phyloP scores from a whole-genome alignment of 2,329 filamentous ascomycete genomes.

The Ciborinia camelliae region DNA sequence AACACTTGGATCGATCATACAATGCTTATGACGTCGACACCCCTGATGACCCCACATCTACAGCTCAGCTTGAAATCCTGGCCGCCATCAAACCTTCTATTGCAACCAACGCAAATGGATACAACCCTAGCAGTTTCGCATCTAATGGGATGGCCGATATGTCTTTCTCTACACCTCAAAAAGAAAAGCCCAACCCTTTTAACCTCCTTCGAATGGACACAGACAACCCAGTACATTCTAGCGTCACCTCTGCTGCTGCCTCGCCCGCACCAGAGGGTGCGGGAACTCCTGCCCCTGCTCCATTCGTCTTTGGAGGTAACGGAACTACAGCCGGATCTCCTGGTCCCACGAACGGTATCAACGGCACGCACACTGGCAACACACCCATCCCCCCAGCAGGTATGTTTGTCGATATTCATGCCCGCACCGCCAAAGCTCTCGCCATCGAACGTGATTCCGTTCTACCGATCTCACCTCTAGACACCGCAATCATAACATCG shows the following conservation, averaged over 20 bases:
- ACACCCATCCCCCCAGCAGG: slow-evolving; percentile 41
- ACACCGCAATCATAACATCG: slow-evolving; percentile 83
- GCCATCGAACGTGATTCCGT: slow-evolving; percentile 74
- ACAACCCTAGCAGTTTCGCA: slow-evolving; percentile 38
- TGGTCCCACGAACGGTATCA: slow-evolving; percentile 36
- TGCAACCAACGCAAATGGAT: slow-evolving; percentile 43
- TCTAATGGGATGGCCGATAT: slow-evolving; percentile 37
- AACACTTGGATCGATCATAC: slow-evolving; percentile 80
- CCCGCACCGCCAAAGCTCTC: slow-evolving; percentile 42
- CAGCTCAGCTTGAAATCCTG: slow-evolving; percentile 71
- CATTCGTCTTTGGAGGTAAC: slow-evolving; percentile 48
- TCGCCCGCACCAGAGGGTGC: slow-evolving; percentile 80
- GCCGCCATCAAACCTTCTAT: slow-evolving; percentile 59
- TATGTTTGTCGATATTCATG: slow-evolving; percentile 42
- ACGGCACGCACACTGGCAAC: slow-evolving; percentile 49
- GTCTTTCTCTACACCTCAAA: slow-evolving; percentile 55
- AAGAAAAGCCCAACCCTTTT: slow-evolving; percentile 63
- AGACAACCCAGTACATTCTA: slow-evolving; percentile 66
- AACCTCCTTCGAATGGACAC: slow-evolving; percentile 67
- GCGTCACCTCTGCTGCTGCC: slow-evolving; percentile 73
- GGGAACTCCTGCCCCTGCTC: slow-evolving; percentile 57
- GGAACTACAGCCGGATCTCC: slow-evolving; percentile 32
- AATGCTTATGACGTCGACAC: slow-evolving; percentile 87
- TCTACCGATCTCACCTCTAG: slow-evolving; percentile 77
- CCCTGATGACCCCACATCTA: slow-evolving; percentile 84